Conservation (phyloP, 306 rosid species). For the Cucumis sativus region DNA sequence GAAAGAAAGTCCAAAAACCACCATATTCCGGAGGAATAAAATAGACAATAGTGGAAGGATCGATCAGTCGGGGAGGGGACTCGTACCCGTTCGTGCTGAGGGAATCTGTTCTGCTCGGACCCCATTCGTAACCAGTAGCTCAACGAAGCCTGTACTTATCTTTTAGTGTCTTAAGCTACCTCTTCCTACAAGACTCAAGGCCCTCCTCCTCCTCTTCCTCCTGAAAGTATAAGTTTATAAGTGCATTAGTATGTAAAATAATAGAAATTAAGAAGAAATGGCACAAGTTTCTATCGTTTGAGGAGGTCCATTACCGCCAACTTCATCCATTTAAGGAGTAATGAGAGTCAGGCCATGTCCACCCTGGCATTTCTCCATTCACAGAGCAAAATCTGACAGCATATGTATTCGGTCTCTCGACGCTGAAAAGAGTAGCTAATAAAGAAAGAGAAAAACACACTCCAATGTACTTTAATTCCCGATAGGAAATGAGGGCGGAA, state of each 20-base stretch:
- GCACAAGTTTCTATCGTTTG: too few relatives aligned
- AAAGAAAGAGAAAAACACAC: background rate
- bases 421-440: conserved; percentile 5
- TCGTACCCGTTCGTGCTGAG: conserved; percentile 78
- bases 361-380: background rate
- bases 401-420: conserved; percentile 23
- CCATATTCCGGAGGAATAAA: background rate
- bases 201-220: background rate
- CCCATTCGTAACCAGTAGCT: conserved; percentile 37
- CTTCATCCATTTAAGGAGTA: conserved; percentile 2
- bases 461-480: background rate
- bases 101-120: conserved; percentile 85
- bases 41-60: background rate
- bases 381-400: conserved; percentile 24
- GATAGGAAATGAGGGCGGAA: background rate
- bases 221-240: background rate
- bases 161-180: background rate
- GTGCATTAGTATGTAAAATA: background rate
- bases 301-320: background rate
- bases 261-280: background rate
- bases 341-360: background rate
- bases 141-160: background rate
- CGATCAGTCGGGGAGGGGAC: background rate
- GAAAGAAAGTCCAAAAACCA: background rate
- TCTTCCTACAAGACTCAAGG: background rate